These are phyloP conservation scores for Aspergillus novofumigatus DNA, from an alignment of 2,329 filamentous ascomycete genomes.

Conservation along the genomic window DNA sequence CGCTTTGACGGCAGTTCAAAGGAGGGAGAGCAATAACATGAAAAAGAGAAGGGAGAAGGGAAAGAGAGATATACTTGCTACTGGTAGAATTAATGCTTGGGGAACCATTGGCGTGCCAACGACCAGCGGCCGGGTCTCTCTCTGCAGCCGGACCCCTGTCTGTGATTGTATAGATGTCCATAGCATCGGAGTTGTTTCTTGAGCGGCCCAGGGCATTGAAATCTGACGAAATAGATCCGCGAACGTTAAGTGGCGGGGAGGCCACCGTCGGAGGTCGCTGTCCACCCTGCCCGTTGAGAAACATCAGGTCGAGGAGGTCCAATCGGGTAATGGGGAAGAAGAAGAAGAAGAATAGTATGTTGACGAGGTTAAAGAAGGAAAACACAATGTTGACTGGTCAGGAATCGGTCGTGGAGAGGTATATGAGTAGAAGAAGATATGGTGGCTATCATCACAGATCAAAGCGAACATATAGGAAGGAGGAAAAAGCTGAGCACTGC, in stretches of 20 bases:
- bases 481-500: neutral
- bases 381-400: neutral
- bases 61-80: conserved; percentile 20
- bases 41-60: conserved; percentile 1
- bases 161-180: conserved; percentile 33
- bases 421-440: neutral
- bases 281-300: conserved; percentile 19
- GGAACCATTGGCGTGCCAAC: conserved; percentile 30
- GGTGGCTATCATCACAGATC: neutral
- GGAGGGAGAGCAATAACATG: neutral
- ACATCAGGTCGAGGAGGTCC: conserved; percentile 10
- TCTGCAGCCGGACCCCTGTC: conserved; percentile 24
- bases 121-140: conserved; percentile 16
- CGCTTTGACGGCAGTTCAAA: neutral
- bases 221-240: conserved; percentile 22
- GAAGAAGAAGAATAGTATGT: neutral
- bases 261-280: conserved; percentile 16
- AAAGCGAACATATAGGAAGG: neutral
- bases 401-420: neutral
- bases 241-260: conserved; percentile 18
- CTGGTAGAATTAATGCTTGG: conserved; percentile 13
- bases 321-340: neutral
- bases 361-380: conserved; percentile 10
- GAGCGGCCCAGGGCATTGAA: conserved; percentile 25
- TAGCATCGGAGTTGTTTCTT: conserved; percentile 33